phyloP scores from a whole-genome alignment of 768 basidiomycete genomes.

The Boletus tomentosulus region DNA sequence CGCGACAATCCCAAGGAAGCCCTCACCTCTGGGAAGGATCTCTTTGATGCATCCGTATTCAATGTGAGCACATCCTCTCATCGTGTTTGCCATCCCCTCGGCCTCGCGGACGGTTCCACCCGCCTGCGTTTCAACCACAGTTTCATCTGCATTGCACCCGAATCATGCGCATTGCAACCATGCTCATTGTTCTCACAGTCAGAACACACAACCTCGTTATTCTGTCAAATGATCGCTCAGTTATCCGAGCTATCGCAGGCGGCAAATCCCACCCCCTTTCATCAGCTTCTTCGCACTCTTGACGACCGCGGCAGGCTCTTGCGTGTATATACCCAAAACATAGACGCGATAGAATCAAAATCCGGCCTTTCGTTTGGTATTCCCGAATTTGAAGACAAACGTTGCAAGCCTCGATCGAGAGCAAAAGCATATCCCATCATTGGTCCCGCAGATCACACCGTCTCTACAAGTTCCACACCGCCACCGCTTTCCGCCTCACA shows the following conservation, averaged over 20 bases:
- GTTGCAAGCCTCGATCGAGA: slow-evolving; percentile 50
- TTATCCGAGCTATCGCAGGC: slow-evolving; percentile 68
- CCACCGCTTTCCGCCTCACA: slow-evolving; percentile 17
- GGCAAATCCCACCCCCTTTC: slow-evolving; percentile 79
- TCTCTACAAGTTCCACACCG: slow-evolving; percentile 13
- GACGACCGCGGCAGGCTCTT: slow-evolving; percentile 75
- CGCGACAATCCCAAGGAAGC: slow-evolving; percentile 71
- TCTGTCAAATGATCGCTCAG: slow-evolving; percentile 87
- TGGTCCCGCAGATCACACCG: slow-evolving; percentile 9
- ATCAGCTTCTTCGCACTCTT: slow-evolving; percentile 65
- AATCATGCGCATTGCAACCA: neutral
- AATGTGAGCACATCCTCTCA: slow-evolving; percentile 47
- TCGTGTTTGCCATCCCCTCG: slow-evolving; percentile 4
- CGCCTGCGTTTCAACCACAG: neutral
- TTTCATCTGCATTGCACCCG: slow-evolving; percentile 1
- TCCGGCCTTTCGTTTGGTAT: slow-evolving; percentile 87
- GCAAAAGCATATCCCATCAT: slow-evolving; percentile 30
- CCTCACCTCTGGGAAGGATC: slow-evolving; percentile 74
- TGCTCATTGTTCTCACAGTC: slow-evolving; percentile 44
- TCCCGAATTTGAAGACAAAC: slow-evolving; percentile 59
- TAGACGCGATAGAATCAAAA: slow-evolving; percentile 83
- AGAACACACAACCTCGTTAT: slow-evolving; percentile 69
- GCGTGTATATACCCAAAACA: slow-evolving; percentile 92
- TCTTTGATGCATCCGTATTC: slow-evolving; percentile 90
- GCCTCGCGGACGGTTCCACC: neutral